phyloP scores from a whole-genome alignment of 163 green algal genomes.

The Smithsoniella earleae region DNA sequence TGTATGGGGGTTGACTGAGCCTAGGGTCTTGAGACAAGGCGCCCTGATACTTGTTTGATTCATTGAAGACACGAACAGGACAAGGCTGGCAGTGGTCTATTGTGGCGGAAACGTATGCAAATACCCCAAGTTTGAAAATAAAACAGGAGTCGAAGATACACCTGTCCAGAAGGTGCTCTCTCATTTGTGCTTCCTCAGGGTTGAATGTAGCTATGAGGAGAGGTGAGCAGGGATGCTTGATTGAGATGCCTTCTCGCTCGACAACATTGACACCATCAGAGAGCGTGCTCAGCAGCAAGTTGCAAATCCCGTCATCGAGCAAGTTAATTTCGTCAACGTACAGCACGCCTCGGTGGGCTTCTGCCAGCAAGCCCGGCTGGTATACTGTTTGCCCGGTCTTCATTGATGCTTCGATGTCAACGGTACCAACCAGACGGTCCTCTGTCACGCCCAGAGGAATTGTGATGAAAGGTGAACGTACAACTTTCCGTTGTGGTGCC shows the following conservation, averaged over 20 bases:
- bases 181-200: conserved; percentile 87
- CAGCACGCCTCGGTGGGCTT: conserved; percentile 88
- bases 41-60: no score
- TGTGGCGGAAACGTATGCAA: no score
- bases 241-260: conserved; percentile 89
- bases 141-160: no score
- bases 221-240: conserved; percentile 81
- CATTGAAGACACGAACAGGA: no score
- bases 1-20: no score
- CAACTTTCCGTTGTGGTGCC: conserved; percentile 43
- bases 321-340: conserved; percentile 93
- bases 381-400: conserved; percentile 92
- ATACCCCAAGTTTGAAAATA: no score
- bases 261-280: conserved; percentile 91
- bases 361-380: conserved; percentile 88
- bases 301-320: conserved; percentile 95
- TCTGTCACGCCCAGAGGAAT: conserved; percentile 98
- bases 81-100: no score
- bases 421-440: conserved; percentile 93
- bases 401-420: conserved; percentile 98
- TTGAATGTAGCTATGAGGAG: conserved; percentile 98
- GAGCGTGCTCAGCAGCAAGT: conserved; percentile 93
- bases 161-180: conserved; percentile 96
- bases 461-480: conserved; percentile 87
- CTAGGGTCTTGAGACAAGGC: no score